Percentiles rank a stretch among this genome's conserved stretches.
Conservation (phyloP, 2,329 filamentous ascomycete species). For the Ilyonectria destructans region DNA sequence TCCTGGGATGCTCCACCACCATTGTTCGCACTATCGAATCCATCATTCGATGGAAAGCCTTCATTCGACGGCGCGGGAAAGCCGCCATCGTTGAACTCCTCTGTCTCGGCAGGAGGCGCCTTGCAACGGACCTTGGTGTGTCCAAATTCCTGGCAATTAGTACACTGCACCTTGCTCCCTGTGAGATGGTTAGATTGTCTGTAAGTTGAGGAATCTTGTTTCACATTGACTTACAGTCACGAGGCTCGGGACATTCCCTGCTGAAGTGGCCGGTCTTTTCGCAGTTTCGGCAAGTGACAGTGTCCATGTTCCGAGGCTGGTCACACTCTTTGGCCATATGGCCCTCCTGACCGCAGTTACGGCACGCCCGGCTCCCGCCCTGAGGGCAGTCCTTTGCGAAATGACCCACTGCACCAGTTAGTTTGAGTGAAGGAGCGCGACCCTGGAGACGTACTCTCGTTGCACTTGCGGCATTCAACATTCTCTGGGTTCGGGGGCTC, state of each 20-base stretch:
- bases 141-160: conserved; percentile 57
- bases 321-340: conserved; percentile 70
- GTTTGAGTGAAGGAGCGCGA: not conserved
- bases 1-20: conserved; percentile 31
- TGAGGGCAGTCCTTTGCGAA: conserved; percentile 77
- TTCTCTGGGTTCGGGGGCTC: conserved; percentile 75
- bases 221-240: conserved; percentile 53
- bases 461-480: conserved; percentile 78
- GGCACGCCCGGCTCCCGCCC: conserved; percentile 69
- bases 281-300: conserved; percentile 75
- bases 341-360: conserved; percentile 77
- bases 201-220: not conserved
- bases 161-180: conserved; percentile 60
- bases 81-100: conserved; percentile 30
- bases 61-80: conserved; percentile 24
- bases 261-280: conserved; percentile 73
- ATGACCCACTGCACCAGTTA: conserved; percentile 67
- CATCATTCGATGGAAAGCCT: conserved; percentile 29
- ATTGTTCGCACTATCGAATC: conserved; percentile 14
- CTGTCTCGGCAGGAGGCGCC: conserved; percentile 44
- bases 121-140: conserved; percentile 60
- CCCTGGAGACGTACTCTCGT: conserved; percentile 67
- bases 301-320: conserved; percentile 60
- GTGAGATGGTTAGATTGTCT: conserved; percentile 36
- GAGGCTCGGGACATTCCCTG: conserved; percentile 75